phyloP scores from a whole-genome alignment of 805 yeast genomes.

The Wickerhamomyces bisporus region DNA sequence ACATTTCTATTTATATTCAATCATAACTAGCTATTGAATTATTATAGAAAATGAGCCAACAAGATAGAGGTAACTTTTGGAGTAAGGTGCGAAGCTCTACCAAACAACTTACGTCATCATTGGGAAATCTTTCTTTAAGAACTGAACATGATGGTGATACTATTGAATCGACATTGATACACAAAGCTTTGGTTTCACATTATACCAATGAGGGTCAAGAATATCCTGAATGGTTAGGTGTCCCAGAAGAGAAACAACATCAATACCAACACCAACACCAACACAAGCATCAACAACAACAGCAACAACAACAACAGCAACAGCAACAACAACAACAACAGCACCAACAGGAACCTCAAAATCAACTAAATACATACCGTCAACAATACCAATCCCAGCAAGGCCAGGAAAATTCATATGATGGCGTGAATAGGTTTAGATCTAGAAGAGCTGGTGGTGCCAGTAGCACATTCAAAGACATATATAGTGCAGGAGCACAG shows the following conservation, averaged over 20 bases:
- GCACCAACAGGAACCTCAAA: slow-evolving; percentile 1
- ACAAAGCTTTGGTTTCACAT: slow-evolving; percentile 21
- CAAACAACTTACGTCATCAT: slow-evolving; percentile 17
- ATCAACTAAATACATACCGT: background rate
- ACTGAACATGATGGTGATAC: slow-evolving; percentile 26
- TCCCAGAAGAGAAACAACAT: slow-evolving; percentile 10
- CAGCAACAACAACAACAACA: background rate
- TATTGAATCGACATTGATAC: slow-evolving; percentile 20
- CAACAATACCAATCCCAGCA: background rate
- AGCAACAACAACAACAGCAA: slow-evolving; percentile 2
- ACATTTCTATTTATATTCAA: too few relatives aligned
- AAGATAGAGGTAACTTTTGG: slow-evolving; percentile 18
- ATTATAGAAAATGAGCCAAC: too few relatives aligned
- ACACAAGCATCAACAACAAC: slow-evolving; percentile 3
- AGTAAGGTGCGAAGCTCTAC: slow-evolving; percentile 22
- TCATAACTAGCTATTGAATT: too few relatives aligned
- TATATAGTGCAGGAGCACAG: slow-evolving; percentile 7
- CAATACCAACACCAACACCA: slow-evolving; percentile 7
- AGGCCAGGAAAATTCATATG: slow-evolving; percentile 1
- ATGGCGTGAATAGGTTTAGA: slow-evolving; percentile 5
- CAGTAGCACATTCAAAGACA: slow-evolving; percentile 15
- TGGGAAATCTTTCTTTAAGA: slow-evolving; percentile 19
- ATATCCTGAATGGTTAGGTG: slow-evolving; percentile 26
- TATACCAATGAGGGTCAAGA: slow-evolving; percentile 10
- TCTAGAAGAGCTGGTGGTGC: slow-evolving; percentile 9